These are phyloP conservation scores for Debaryomyces hansenii DNA, from an alignment of 805 yeast genomes.

Conservation along the genomic window DNA sequence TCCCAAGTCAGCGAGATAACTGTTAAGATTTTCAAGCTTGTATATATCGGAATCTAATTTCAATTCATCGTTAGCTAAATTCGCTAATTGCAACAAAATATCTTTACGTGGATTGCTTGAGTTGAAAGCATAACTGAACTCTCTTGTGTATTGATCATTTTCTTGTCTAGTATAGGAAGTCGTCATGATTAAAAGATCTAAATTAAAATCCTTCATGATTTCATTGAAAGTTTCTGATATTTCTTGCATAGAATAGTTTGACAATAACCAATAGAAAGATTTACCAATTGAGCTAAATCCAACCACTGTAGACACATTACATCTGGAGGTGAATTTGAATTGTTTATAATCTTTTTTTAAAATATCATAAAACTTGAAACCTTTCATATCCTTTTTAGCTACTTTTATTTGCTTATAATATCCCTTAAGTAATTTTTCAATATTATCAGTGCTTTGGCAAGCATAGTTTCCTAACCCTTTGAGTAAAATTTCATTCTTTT, in stretches of 20 bases:
- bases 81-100: constrained; percentile 18
- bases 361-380: constrained; percentile 60
- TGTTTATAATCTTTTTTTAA: constrained; percentile 84
- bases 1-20: constrained; percentile 8
- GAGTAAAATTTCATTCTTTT: background rate
- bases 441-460: background rate
- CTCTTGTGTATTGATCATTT: constrained; percentile 31
- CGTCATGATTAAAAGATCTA: constrained; percentile 36
- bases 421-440: constrained; percentile 2
- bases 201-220: constrained; percentile 15
- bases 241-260: constrained; percentile 21
- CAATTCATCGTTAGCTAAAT: constrained; percentile 19
- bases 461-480: background rate
- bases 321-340: constrained; percentile 44
- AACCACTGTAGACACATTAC: constrained; percentile 28
- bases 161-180: constrained; percentile 39
- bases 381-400: constrained; percentile 64
- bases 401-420: constrained; percentile 28
- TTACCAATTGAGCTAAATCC: constrained; percentile 81
- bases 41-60: constrained; percentile 26
- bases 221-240: constrained; percentile 20
- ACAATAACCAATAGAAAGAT: constrained; percentile 54
- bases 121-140: constrained; percentile 29
- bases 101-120: constrained; percentile 3
- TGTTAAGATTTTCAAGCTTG: constrained; percentile 12